Conservation (phyloP, 768 basidiomycete genomes). For the Russula brevipes region DNA sequence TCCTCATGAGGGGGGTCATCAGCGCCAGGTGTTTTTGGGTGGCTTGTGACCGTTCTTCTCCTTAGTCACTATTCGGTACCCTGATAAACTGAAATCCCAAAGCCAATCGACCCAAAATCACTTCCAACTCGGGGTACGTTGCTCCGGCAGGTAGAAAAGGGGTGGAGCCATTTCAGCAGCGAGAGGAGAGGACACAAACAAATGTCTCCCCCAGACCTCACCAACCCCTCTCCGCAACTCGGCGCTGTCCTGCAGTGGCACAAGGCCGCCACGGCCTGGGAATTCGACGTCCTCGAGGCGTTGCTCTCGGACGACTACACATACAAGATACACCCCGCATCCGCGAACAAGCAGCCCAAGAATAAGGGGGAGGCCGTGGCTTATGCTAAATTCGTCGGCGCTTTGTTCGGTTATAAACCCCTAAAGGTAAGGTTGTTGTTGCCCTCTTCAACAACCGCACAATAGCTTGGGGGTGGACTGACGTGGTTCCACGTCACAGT, state of each 20-base stretch:
- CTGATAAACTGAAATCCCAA: too few species aligned
- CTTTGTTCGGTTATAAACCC: background rate
- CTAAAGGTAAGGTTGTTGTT: slow-evolving; percentile 1
- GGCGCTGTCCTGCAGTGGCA: slow-evolving; percentile 3
- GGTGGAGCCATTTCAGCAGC: too few species aligned
- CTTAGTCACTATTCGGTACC: too few species aligned
- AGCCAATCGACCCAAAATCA: background rate
- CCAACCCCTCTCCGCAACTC: slow-evolving; percentile 13
- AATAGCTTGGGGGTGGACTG: background rate
- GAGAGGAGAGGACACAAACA: too few species aligned
- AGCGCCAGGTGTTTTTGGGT: too few species aligned
- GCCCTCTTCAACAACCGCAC: too few species aligned
- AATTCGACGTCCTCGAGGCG: background rate
- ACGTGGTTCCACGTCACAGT: background rate
- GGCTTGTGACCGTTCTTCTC: too few species aligned
- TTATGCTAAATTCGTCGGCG: background rate
- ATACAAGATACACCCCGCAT: slow-evolving; percentile 2
- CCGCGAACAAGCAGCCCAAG: background rate
- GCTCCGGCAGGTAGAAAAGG: background rate
- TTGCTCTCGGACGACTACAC: slow-evolving; percentile 4
- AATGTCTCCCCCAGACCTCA: too few species aligned
- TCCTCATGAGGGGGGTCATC: too few species aligned
- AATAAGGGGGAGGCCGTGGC: slow-evolving; percentile 2
- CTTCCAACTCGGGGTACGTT: background rate
- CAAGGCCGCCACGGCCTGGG: slow-evolving; percentile 5